Percentiles rank a stretch among this genome's conserved stretches.
Evolutionary conservation across 768 basidiomycete genomes (phyloP).

Genomic region (Jaapia argillacea): DNA sequence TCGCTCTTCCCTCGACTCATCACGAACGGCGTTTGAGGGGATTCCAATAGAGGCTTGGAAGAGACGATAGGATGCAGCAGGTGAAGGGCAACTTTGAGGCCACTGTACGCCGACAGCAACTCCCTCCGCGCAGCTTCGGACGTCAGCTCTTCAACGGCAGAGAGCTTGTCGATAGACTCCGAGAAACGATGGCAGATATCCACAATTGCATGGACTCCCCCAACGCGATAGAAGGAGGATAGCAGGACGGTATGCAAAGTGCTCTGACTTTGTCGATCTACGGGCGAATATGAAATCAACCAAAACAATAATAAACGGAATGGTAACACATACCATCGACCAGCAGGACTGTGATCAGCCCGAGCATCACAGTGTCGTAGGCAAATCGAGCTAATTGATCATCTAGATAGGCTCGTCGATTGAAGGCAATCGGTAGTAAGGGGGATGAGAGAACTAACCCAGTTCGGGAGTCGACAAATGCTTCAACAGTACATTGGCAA

Average conservation of each 20-base stretch:
- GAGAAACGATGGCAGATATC: slow-evolving; percentile 45
- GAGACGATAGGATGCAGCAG: slow-evolving; percentile 69
- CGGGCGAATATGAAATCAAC: slow-evolving; percentile 3
- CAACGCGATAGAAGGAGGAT: slow-evolving; percentile 56
- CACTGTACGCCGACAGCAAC: slow-evolving; percentile 68
- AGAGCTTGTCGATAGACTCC: slow-evolving; percentile 43
- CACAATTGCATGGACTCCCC: slow-evolving; percentile 64
- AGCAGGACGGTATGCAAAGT: slow-evolving; percentile 80
- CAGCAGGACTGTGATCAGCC: slow-evolving; percentile 38
- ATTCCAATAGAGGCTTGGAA: slow-evolving; percentile 75
- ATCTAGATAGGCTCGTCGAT: too few relatives aligned
- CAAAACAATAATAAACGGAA: not conserved
- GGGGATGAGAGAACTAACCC: not conserved
- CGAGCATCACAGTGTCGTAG: slow-evolving; percentile 46
- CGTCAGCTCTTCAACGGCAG: slow-evolving; percentile 45
- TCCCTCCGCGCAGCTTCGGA: slow-evolving; percentile 47
- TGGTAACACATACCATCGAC: slow-evolving; percentile 42
- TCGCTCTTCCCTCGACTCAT: slow-evolving; percentile 72
- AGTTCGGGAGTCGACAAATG: slow-evolving; percentile 27
- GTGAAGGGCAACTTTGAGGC: slow-evolving; percentile 72
- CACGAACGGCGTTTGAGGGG: slow-evolving; percentile 68
- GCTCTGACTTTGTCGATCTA: slow-evolving; percentile 69
- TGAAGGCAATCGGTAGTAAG: too few relatives aligned
- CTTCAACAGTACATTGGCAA: slow-evolving; percentile 66
- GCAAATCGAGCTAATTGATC: slow-evolving; percentile 34